Evolutionary conservation across 2,329 filamentous ascomycete genomes (phyloP), one percentile per base, ranked within the genome.

Genomic region (Alternaria solani): DNA sequence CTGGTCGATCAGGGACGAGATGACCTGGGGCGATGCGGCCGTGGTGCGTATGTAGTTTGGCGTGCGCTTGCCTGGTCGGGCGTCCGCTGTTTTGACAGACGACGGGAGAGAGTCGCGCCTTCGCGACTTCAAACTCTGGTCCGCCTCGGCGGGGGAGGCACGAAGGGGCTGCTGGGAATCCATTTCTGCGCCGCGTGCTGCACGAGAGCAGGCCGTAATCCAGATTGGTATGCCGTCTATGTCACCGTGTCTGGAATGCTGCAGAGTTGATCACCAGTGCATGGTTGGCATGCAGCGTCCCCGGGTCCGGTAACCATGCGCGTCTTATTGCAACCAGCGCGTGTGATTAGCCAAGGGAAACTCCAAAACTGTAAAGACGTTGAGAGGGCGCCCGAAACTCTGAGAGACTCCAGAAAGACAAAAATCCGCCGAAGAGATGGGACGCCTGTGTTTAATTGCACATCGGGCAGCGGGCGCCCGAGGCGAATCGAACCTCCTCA

Each of bases 21-120:
- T 92, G 75, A 93, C 86, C 74, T 91, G 89, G 59, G 90, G 89
- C 49, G 87, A 87, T 14, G 86, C 73, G 28, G 75, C 69, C 54
- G 77, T 73, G 32, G 74, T 66, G 63, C 75, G 78, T 52, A 80
- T 66, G 65, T 74, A 72, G 68, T 77, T 76, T 9, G 77, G 62
- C 28, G 76, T 66, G 63, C 70, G 74, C 56, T 72, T 74, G 55
- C 64, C 61, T 12, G 67, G 53, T 44, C 63, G 63, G 14, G 65
- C 57, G 59, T 69, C 67, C 14, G 63, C 25, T 14, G 69, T 60
- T 54, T 59, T 58, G 51, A 58, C 57, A 23, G 63, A 56, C 20
- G 69, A 62, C 20, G 75, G 71, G 36, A 72, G 69, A 54, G 75
- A 75, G 59, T 67, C 65, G 44, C 70, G 70, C 28, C 75, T 71